Evolutionary conservation across 495 filamentous ascomycete genomes (phyloP).

Genomic region (Trichoderma reesei): DNA sequence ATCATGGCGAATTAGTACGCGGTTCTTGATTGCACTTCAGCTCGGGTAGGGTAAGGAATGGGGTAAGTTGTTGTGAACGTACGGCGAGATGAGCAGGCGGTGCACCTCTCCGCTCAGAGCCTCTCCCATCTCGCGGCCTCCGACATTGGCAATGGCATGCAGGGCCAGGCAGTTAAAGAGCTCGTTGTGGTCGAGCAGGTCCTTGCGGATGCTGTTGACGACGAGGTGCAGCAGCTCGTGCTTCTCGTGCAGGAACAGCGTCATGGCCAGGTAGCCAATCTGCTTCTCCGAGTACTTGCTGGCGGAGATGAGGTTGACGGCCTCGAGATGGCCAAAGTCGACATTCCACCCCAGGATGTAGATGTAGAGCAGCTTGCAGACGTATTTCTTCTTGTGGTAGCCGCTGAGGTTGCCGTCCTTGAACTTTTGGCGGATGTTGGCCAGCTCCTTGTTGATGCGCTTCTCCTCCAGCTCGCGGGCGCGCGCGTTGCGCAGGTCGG

Average conservation of each 20-base stretch:
- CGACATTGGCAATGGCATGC: conserved; percentile 97
- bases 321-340: conserved; percentile 97
- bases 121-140: conserved; percentile 93
- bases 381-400: conserved; percentile 99
- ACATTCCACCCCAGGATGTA: conserved; percentile 99
- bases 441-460: conserved; percentile 97
- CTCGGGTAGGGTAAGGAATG: too few species aligned
- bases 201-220: conserved; percentile 97
- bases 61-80: too few species aligned
- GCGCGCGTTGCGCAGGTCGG: conserved; percentile 88
- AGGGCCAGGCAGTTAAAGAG: conserved; percentile 95
- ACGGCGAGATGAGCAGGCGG: conserved; percentile 91
- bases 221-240: conserved; percentile 94
- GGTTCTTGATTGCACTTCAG: too few species aligned
- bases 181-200: conserved; percentile 89
- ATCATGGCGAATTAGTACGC: too few species aligned
- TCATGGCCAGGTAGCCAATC: conserved; percentile 97
- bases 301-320: conserved; percentile 92
- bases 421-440: conserved; percentile 90
- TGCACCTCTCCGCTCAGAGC: conserved; percentile 90
- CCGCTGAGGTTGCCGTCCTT: conserved; percentile 84
- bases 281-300: conserved; percentile 99
- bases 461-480: conserved; percentile 97
- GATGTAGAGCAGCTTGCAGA: conserved; percentile 99
- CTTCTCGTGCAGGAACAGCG: conserved; percentile 91